Evolutionary conservation across 2,329 filamentous ascomycete genomes (phyloP).

Genomic region (Aureobasidium sp.): DNA sequence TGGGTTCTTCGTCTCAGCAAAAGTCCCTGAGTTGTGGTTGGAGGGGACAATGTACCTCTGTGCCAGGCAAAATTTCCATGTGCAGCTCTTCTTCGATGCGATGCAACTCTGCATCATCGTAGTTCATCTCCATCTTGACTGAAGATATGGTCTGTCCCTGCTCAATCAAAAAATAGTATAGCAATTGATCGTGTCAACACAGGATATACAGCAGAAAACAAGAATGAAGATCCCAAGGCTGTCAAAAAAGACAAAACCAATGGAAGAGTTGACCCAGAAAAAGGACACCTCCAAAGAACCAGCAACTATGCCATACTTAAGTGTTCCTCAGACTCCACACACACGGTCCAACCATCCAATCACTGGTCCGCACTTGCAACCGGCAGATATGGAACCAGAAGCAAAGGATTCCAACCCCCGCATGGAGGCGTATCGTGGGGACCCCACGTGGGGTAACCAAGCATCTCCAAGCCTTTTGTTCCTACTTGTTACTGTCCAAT

Average conservation of each 20-base stretch:
- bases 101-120: constrained; percentile 32
- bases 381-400: too few species aligned
- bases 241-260: not conserved
- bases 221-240: not conserved
- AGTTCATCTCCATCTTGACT: constrained; percentile 40
- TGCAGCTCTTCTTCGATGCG: constrained; percentile 45
- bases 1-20: not conserved
- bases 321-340: not conserved
- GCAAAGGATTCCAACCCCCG: too few species aligned
- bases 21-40: not conserved
- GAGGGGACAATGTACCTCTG: constrained; percentile 28
- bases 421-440: not conserved
- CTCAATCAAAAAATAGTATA: not conserved
- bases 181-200: not conserved
- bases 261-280: not conserved
- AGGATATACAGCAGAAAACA: not conserved
- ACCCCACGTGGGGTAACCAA: not conserved
- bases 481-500: too few species aligned
- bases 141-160: not conserved
- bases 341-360: not conserved
- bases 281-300: not conserved
- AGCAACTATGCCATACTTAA: not conserved
- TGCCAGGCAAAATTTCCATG: constrained; percentile 47
- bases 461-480: not conserved
- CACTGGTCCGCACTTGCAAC: not conserved